Evolutionary conservation across 176 grass and related monocot species (phyloP).

Genomic region (Phragmites australis): DNA sequence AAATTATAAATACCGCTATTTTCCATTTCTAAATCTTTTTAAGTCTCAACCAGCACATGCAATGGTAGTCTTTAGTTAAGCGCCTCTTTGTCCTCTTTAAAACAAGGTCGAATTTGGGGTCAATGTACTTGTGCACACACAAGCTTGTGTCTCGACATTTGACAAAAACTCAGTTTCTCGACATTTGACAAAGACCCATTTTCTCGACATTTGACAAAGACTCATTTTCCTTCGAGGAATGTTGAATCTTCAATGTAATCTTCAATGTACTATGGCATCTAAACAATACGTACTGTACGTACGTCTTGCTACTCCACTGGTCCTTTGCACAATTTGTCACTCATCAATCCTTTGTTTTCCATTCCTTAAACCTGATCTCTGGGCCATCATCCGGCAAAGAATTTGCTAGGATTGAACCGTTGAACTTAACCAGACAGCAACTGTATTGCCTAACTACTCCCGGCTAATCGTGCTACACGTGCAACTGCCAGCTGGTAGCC

Average conservation of each 20-base stretch:
- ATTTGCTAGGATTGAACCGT: background rate
- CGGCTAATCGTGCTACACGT: conserved; percentile 41
- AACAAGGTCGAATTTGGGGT: too few relatives aligned
- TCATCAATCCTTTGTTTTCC: background rate
- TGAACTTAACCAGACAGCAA: background rate
- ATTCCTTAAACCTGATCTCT: background rate
- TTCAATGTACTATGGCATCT: background rate
- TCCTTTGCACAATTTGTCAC: background rate
- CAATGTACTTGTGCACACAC: too few relatives aligned
- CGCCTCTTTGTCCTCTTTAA: too few relatives aligned
- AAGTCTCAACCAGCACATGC: background rate
- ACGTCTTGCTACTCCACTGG: background rate
- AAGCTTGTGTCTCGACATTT: too few relatives aligned
- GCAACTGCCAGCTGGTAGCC: background rate
- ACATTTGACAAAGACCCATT: background rate
- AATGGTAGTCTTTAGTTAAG: too few relatives aligned
- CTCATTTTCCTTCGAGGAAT: background rate
- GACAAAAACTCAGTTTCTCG: background rate
- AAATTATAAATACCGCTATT: background rate
- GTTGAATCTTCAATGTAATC: conserved; percentile 5
- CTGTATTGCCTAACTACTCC: too few relatives aligned
- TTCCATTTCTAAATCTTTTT: background rate
- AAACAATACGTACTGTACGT: background rate
- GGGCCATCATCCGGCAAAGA: background rate
- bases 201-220: background rate